Percentiles rank a stretch among this genome's conserved stretches.
These are phyloP conservation scores for Berkeleyomyces basicola DNA, from an alignment of 2,329 filamentous ascomycete species.

Conservation along the genomic window DNA sequence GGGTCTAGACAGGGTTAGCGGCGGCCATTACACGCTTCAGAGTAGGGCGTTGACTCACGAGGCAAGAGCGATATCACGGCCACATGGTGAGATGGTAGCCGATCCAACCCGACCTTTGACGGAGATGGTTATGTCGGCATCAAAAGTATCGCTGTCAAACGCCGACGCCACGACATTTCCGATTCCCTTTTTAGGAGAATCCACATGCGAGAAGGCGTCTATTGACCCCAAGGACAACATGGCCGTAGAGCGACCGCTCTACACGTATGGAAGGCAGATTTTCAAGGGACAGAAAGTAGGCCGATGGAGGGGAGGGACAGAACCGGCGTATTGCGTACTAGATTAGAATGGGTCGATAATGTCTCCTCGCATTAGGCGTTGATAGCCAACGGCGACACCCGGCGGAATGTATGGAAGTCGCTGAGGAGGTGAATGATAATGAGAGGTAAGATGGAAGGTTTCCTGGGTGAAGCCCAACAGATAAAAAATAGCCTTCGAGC, in stretches of 20 bases:
- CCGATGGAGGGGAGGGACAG: background rate
- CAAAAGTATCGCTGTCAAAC: slow-evolving; percentile 76
- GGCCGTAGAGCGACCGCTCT: background rate
- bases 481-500: background rate
- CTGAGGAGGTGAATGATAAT: background rate
- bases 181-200: slow-evolving; percentile 33
- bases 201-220: slow-evolving; percentile 16
- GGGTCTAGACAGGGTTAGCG: slow-evolving; percentile 31
- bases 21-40: slow-evolving; percentile 21
- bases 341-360: background rate
- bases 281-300: background rate
- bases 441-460: background rate
- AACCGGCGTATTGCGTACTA: background rate
- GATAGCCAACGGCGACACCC: background rate
- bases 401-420: background rate
- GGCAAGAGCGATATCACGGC: slow-evolving; percentile 76
- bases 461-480: background rate
- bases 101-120: slow-evolving; percentile 73
- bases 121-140: slow-evolving; percentile 66
- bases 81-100: slow-evolving; percentile 81
- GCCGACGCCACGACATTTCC: slow-evolving; percentile 45
- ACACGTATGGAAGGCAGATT: background rate
- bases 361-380: background rate
- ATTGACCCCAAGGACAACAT: background rate
- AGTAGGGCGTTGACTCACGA: slow-evolving; percentile 36